phyloP scores from a whole-genome alignment of 176 grass and related monocot genomes.

The Bonia amplexicaulis region DNA sequence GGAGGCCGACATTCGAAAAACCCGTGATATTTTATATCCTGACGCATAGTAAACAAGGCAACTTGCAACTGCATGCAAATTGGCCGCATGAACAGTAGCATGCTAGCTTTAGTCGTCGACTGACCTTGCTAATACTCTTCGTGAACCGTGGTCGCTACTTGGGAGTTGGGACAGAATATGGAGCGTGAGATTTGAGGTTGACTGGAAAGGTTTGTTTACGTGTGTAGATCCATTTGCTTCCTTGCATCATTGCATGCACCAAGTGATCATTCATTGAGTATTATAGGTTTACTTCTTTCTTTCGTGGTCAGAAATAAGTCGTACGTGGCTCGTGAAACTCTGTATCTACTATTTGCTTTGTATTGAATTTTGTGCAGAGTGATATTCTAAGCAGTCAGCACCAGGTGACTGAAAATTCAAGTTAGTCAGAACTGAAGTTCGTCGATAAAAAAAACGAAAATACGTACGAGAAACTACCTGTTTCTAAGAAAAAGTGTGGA shows the following conservation, averaged over 20 bases:
- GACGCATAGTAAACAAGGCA: constrained; percentile 6
- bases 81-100: constrained; percentile 46
- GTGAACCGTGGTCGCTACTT: not conserved
- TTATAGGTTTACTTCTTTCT: not conserved
- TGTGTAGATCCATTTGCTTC: constrained; percentile 6
- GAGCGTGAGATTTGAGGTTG: constrained; percentile 47
- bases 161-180: not conserved
- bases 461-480: not conserved
- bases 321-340: not conserved
- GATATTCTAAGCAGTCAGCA: not conserved
- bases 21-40: not conserved
- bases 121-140: not conserved
- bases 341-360: not conserved
- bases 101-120: not conserved
- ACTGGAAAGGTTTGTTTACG: constrained; percentile 13
- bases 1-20: constrained; percentile 41
- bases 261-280: not conserved
- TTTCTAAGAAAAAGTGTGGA: no score
- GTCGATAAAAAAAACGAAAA: not conserved
- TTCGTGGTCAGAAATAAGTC: not conserved
- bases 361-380: not conserved
- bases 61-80: constrained; percentile 19
- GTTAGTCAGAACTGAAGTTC: not conserved
- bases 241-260: not conserved
- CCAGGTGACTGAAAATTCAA: not conserved